Base-by-base conservation (phyloP, 371 early-diverging fungal species). In the Mucor velutinosus region DNA sequence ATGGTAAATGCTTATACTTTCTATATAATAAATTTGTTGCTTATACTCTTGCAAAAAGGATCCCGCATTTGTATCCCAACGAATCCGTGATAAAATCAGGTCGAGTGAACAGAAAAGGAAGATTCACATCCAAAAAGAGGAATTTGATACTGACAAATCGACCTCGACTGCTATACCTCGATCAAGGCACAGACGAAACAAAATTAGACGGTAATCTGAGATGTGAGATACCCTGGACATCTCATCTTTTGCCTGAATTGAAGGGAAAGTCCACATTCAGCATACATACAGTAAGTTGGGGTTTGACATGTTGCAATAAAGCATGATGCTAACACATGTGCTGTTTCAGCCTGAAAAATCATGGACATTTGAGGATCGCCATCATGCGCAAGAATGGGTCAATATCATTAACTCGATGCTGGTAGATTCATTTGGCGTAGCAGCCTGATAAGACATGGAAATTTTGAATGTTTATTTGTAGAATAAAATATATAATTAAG, bases 121-220 rank as follows among this genome's bases (percentile, higher is more conserved):
- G 88, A 17, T 72, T 90, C 11, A 84, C 88, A 59, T 78, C 80
- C 5, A 92, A 88, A 65, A 86, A 85, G 33, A 72, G 90, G 15
- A 82, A 85, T 32, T 66, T 94, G 63, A 78, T 92, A 11, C 71
- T 94, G 43, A 92, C 93, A 2, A 90, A 92, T 67, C 66, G 81
- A 30, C 92, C 93, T 25, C 80, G 94, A 7, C 71, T 94, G 25
- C 63, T 89, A 4, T 91, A 92, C 66, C 79, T 88, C 60, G 92
- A 92, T 61, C 86, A 88, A 64, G 83, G 83, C 17, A 77, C 78
- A 60, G 80, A 71, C 10, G 59, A 67, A 25, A 70, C 76, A 27
- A 76, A 74, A 30, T 41, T 78, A 12, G 80, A 79, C 17, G 80
- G 82, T 17, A 49, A 69, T 29, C 37, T 81, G 25, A 63, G 73